These are phyloP conservation scores for Halophytophthora batemanensis DNA, from an alignment of 352 stramenopile genomes.

Conservation along the genomic window DNA sequence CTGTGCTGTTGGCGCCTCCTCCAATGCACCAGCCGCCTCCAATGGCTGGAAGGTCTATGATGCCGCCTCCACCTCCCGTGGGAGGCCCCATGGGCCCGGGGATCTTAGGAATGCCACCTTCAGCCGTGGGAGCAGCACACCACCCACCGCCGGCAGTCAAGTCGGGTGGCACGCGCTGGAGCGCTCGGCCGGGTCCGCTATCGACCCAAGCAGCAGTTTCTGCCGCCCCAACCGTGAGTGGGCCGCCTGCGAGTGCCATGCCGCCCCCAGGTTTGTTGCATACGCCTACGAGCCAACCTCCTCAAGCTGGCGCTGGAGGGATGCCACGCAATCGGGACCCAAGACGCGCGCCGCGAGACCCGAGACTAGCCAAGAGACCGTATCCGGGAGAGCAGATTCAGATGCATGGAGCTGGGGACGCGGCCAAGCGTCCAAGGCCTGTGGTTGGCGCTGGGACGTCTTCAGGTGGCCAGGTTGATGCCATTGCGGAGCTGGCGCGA, in stretches of 20 bases:
- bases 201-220: slow-evolving; percentile 26
- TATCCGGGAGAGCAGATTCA: slow-evolving; percentile 16
- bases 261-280: slow-evolving; percentile 29
- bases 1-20: slow-evolving; percentile 42
- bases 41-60: slow-evolving; percentile 27
- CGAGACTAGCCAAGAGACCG: slow-evolving; percentile 49
- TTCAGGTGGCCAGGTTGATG: slow-evolving; percentile 42
- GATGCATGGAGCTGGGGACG: slow-evolving; percentile 19
- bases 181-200: slow-evolving; percentile 52
- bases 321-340: slow-evolving; percentile 42
- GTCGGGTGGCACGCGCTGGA: slow-evolving; percentile 57
- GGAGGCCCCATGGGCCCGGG: slow-evolving; percentile 26
- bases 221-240: slow-evolving; percentile 15
- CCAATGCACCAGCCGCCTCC: slow-evolving; percentile 28
- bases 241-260: slow-evolving; percentile 24
- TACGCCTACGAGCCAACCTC: slow-evolving; percentile 16
- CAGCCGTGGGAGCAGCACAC: slow-evolving; percentile 25
- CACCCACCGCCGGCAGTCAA: slow-evolving; percentile 28
- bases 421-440: slow-evolving; percentile 24
- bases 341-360: slow-evolving; percentile 47
- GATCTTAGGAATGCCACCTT: slow-evolving; percentile 48
- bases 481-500: slow-evolving; percentile 64
- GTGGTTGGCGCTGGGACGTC: slow-evolving; percentile 10
- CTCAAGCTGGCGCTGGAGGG: slow-evolving; percentile 24
- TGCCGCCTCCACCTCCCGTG: slow-evolving; percentile 35